Evolutionary conservation across 1,139 yeast genomes (phyloP), one percentile per base, ranked within the genome.

Genomic region (Yamadazyma atlantica): DNA sequence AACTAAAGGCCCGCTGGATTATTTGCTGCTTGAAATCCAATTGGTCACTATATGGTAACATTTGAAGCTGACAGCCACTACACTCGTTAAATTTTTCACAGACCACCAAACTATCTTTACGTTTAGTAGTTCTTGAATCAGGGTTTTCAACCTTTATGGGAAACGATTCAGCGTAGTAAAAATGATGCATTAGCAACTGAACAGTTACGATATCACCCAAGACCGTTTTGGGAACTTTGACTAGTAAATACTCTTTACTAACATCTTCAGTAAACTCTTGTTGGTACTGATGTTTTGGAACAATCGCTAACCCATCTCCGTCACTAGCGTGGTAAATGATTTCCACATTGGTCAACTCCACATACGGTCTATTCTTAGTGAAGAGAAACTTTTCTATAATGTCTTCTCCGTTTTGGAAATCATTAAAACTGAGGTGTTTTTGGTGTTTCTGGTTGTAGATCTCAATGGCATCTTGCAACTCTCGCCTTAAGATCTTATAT

Each of bases 41-140:
- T 44, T 71, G 77, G 12, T 65, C 62, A 3, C 64, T 66, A 40
- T 70, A 67, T 4, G 54, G 42, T n/a, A 70, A 26, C 76, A 70
- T 70, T 45, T 71, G 77, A 12, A 65, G 54, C 36, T 69, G 72
- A 42, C 77, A 71, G 1, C 76, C 77, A 30, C 60, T 56, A 54
- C 97, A 90, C 41, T 73, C 73, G 13, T 88, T 82, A 62, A 90
- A 92, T 54, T 89, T 85, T 37, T 74, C 69, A 66, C 97, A 94
- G 2, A 60, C 46, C 2, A 69, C 46, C 25, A 66, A 50, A 2
- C 45, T 34, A 32, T 69, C 57, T 21, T 61, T 55, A 33, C 75
- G 51, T 5, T 31, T 42, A 3, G 51, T 44, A 4, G 11, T 25
- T 22, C 43, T 41, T 2, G 43, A 27, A 2, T 35, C 33, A 2